A percentile compares a stretch with the other conserved stretches of the same genome.
These are phyloP conservation scores for Rhizopus arrhizus DNA, from an alignment of 371 early-diverging fungal species.

Conservation along the genomic window DNA sequence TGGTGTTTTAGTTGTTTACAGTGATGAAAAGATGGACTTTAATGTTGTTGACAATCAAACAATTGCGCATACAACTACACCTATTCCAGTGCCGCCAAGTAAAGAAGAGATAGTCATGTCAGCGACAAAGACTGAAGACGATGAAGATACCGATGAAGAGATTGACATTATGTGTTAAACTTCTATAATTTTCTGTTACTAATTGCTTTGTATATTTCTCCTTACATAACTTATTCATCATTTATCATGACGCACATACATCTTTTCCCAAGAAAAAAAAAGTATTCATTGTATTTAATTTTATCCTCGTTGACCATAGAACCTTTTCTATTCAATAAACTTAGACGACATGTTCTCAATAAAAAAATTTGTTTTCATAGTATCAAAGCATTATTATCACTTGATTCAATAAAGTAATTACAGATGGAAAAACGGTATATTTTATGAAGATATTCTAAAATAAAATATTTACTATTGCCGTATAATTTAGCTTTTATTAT, in stretches of 20 bases:
- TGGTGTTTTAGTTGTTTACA: conserved; percentile 36
- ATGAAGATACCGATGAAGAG: conserved; percentile 30
- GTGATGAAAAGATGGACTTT: conserved; percentile 51
- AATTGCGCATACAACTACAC: conserved; percentile 38
- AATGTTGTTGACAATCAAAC: conserved; percentile 45
- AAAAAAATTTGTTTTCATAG: too few species aligned
- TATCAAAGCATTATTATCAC: too few species aligned
- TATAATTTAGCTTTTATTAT: too few species aligned
- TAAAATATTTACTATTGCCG: too few species aligned
- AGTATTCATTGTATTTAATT: conserved; percentile 5
- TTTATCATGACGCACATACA: too few species aligned
- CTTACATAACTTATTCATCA: conserved; percentile 6
- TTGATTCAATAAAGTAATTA: too few species aligned
- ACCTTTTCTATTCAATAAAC: too few species aligned
- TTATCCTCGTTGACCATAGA: too few species aligned
- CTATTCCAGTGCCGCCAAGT: conserved; percentile 3
- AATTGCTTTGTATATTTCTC: conserved; percentile 3
- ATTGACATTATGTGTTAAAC: conserved; percentile 37
- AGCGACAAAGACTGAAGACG: conserved; percentile 7
- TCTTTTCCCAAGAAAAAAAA: conserved; percentile 1
- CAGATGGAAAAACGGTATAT: too few species aligned
- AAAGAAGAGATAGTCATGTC: conserved; percentile 10
- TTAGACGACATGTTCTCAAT: too few species aligned
- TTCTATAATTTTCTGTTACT: neutral
- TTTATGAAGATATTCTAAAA: too few species aligned